phyloP scores from a whole-genome alignment of 1,284 basidiomycete genomes.

The Pyrrhoderma lamaoense region DNA sequence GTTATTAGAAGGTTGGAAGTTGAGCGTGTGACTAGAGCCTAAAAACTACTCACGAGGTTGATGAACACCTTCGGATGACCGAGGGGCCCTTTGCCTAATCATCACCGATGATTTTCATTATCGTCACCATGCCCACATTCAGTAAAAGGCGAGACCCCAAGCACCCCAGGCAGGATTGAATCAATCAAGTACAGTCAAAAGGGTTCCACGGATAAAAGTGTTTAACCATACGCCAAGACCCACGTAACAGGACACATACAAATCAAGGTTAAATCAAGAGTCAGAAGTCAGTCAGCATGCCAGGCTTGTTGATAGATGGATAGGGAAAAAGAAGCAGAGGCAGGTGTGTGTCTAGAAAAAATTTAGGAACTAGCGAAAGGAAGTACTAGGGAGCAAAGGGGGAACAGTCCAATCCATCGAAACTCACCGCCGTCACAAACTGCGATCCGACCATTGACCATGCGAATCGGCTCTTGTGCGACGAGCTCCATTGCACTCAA shows the following conservation, averaged over 20 bases:
- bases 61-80: constrained; percentile 97
- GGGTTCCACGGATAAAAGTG: no score
- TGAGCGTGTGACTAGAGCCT: neutral
- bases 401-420: neutral
- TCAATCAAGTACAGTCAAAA: neutral
- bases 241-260: no score
- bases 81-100: constrained; percentile 83
- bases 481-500: constrained; percentile 89
- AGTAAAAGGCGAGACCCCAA: neutral
- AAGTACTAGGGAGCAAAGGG: neutral
- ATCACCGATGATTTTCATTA: no score
- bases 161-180: neutral
- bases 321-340: neutral
- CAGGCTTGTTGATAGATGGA: no score
- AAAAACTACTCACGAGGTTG: constrained; percentile 65
- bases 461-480: constrained; percentile 74
- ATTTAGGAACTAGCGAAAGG: neutral
- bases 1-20: constrained; percentile 15
- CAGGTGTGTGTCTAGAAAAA: neutral
- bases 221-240: no score
- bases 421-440: constrained; percentile 91
- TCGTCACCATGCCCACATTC: no score
- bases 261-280: no score
- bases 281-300: no score
- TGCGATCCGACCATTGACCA: constrained; percentile 77